Evolutionary conservation across 306 rosid species (phyloP).

Genomic region (Crataegus laevigata): DNA sequence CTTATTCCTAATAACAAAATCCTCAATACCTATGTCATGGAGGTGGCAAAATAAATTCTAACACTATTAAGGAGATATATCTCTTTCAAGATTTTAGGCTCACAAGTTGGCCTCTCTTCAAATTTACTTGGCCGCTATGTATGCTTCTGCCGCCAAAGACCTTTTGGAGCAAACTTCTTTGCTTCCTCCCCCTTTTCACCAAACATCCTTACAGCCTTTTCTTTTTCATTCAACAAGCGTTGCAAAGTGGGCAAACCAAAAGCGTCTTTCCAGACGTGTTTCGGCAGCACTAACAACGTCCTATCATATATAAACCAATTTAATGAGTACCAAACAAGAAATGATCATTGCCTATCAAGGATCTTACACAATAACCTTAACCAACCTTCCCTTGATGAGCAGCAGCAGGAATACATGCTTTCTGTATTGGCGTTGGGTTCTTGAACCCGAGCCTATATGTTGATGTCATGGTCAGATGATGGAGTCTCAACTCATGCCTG

Average conservation of each 20-base stretch:
- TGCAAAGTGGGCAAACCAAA: slow-evolving; percentile 98
- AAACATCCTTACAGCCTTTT: slow-evolving; percentile 41
- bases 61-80: neutral
- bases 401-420: slow-evolving; percentile 90
- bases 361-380: slow-evolving; percentile 21
- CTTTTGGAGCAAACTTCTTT: slow-evolving; percentile 36
- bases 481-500: slow-evolving; percentile 87
- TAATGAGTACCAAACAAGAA: slow-evolving; percentile 11
- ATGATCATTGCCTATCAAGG: neutral
- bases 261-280: slow-evolving; percentile 95
- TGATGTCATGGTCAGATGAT: slow-evolving; percentile 73
- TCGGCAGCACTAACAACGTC: slow-evolving; percentile 94
- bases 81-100: neutral
- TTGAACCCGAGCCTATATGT: slow-evolving; percentile 70
- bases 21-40: neutral
- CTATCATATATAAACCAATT: slow-evolving; percentile 34
- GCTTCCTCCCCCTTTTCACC: slow-evolving; percentile 45
- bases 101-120: neutral
- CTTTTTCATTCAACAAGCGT: slow-evolving; percentile 81
- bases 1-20: no score
- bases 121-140: neutral
- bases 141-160: slow-evolving; percentile 11
- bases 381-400: slow-evolving; percentile 96
- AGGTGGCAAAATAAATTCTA: neutral
- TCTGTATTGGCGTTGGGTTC: slow-evolving; percentile 83